Evolutionary conservation across 768 basidiomycete species (phyloP).

Genomic region (Pleurotus tuoliensis): DNA sequence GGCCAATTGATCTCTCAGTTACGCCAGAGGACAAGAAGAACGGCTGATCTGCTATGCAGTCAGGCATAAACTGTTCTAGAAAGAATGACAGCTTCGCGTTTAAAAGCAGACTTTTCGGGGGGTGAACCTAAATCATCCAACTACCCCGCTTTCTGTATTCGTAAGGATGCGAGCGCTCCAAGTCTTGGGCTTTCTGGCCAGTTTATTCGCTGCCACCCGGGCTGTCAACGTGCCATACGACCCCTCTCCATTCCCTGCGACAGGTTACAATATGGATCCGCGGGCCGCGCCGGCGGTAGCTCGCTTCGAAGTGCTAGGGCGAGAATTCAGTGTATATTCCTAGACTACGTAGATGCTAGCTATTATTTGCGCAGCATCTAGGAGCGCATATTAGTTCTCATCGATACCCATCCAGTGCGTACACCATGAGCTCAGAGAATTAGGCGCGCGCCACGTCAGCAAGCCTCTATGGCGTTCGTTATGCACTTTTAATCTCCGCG

Average conservation of each 20-base stretch:
- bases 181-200: not conserved
- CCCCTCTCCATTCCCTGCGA: slow-evolving; percentile 12
- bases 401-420: too few species aligned
- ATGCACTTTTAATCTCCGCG: too few species aligned
- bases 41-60: not conserved
- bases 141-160: not conserved
- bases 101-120: not conserved
- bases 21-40: not conserved
- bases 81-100: not conserved
- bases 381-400: too few species aligned
- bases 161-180: not conserved
- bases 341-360: too few species aligned
- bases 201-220: not conserved
- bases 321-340: too few species aligned
- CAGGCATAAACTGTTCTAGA: not conserved
- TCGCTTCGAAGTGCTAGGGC: too few species aligned
- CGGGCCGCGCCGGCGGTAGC: too few species aligned
- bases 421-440: too few species aligned
- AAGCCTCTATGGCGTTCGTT: too few species aligned
- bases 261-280: too few species aligned
- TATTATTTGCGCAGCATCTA: too few species aligned
- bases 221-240: slow-evolving; percentile 12
- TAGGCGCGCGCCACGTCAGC: too few species aligned
- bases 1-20: not conserved
- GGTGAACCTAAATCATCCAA: not conserved